Conservation (phyloP, 2,329 filamentous ascomycete genomes). For the Colletotrichum chlorophyti region DNA sequence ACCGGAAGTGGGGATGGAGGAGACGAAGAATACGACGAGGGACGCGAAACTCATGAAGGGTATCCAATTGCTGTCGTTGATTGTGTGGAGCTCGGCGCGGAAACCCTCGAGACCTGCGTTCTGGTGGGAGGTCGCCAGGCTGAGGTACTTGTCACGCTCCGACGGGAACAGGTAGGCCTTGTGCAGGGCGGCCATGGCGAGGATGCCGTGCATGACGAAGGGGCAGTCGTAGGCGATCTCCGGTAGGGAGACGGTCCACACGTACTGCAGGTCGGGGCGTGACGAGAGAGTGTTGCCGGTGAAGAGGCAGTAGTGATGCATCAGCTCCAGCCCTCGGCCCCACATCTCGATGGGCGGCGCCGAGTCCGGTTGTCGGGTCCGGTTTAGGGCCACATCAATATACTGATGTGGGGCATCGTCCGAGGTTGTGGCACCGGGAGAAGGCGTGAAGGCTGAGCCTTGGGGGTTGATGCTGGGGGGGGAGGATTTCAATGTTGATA, state of each 20-base stretch:
- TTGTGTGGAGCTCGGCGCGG: constrained; percentile 30
- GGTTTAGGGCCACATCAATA: neutral
- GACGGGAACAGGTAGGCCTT: constrained; percentile 38
- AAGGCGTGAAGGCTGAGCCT: neutral
- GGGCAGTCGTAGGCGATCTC: constrained; percentile 35
- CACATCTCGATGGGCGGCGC: constrained; percentile 11
- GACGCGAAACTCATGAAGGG: constrained; percentile 51
- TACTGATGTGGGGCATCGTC: neutral
- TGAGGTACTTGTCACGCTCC: constrained; percentile 33
- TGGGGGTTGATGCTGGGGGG: neutral
- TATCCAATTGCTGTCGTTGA: constrained; percentile 31
- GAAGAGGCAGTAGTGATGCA: constrained; percentile 39
- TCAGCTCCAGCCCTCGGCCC: constrained; percentile 34
- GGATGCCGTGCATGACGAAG: constrained; percentile 39
- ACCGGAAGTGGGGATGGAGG: neutral
- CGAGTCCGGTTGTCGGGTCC: neutral
- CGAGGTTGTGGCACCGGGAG: neutral
- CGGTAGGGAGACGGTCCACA: constrained; percentile 37
- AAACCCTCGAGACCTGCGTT: constrained; percentile 39
- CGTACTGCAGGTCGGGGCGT: constrained; percentile 33
- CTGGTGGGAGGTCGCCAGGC: constrained; percentile 38
- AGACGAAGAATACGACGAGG: constrained; percentile 40
- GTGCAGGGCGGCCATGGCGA: constrained; percentile 38
- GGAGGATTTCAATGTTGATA: constrained; percentile 12
- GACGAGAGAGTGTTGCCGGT: constrained; percentile 34